Base-by-base conservation (phyloP, 352 stramenopile genomes). In the Blastocystis hominis region DNA sequence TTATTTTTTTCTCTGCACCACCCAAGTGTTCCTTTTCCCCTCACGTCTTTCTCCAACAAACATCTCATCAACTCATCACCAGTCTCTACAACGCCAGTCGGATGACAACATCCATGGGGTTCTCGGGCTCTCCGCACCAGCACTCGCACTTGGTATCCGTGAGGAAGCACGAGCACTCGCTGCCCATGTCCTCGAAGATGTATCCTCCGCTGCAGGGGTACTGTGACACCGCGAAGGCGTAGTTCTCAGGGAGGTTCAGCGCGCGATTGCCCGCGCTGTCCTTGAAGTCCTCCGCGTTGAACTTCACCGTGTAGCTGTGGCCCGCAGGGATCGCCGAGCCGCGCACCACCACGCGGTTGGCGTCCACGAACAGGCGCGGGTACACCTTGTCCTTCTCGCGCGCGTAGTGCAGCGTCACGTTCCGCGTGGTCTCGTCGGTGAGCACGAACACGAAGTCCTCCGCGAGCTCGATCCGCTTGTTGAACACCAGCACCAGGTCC, bases 191-290 rank as follows among this genome's bases (percentile, higher is more conserved):
- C 66, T 87, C 66, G 55, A 20, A 77, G 44, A 87, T 87, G 44
- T 87, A 87, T 20, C 53, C 59, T 30, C 77, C 77, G 55, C 77
- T 64, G 54, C 77, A 87, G 9, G 20, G 15, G 42, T 87, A 87
- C 55, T 77, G 44, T 13, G 62, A 75, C 3, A 36, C 61, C 10
- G 62, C 34, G 44, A 87, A 75, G 24, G 55, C 36, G 40, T 78
- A 87, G 15, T 36, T 5, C 4, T 15, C n/a, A 59, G 66, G 62
- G 7, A 78, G n/a, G 38, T 30, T 30, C 13, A 10, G 46, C 17
- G 66, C 77, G 17, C 13, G 36, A 56, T 50, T 40, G 10, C 77
- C 77, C 66, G 40, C 42, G 2, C 2, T 17, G 55, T 87, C 77
- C 10, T 5, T 46, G 15, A 87, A 53, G 17, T 2, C 36, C 24